phyloP scores from a whole-genome alignment of 495 filamentous ascomycete genomes.

The Tuber melanosporum region DNA sequence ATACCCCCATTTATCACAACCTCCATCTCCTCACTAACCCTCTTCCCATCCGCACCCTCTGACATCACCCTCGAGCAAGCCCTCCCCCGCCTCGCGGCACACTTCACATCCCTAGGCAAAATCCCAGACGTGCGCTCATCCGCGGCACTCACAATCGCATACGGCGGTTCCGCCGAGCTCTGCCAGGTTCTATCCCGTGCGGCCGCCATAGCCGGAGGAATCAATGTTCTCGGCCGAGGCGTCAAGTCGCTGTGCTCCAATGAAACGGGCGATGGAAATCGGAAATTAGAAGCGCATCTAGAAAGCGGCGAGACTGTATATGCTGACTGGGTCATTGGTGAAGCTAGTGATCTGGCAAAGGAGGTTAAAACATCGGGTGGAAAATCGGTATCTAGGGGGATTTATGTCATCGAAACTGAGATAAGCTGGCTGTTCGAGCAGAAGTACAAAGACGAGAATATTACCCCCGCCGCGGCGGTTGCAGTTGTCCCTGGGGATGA shows the following conservation, averaged over 20 bases:
- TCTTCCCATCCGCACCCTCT: conserved; percentile 56
- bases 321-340: conserved; percentile 26
- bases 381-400: conserved; percentile 1
- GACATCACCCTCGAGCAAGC: conserved; percentile 60
- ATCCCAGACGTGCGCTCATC: conserved; percentile 38
- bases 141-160: conserved; percentile 46
- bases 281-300: conserved; percentile 10
- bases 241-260: conserved; percentile 45
- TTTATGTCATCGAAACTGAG: conserved; percentile 10
- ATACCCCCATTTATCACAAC: conserved; percentile 62
- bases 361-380: not conserved
- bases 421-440: conserved; percentile 21
- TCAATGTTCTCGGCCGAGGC: conserved; percentile 75
- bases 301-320: conserved; percentile 26
- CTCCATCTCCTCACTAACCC: conserved; percentile 69
- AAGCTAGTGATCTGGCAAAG: not conserved
- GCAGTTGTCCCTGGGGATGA: conserved; percentile 20
- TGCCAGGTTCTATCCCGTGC: conserved; percentile 88
- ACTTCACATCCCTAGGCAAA: conserved; percentile 73
- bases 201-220: conserved; percentile 80
- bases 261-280: not conserved
- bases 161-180: conserved; percentile 88
- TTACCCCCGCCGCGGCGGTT: conserved; percentile 27
- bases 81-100: conserved; percentile 63
- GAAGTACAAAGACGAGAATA: conserved; percentile 32